phyloP scores from a whole-genome alignment of 805 yeast species.

The Pichia californica region DNA sequence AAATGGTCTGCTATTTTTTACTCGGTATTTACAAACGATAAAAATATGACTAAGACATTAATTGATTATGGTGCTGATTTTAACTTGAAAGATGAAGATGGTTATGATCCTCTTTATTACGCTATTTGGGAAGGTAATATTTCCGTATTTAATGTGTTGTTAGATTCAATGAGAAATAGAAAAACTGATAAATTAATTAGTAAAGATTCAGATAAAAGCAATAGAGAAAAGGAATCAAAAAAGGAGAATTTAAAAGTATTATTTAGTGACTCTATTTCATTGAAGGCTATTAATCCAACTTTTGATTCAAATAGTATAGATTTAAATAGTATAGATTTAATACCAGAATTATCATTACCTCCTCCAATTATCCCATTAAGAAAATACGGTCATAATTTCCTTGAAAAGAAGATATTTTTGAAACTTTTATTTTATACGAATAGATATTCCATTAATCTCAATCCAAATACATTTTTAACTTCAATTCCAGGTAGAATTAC shows the following conservation, averaged over 20 bases:
- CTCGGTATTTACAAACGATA: conserved; percentile 81
- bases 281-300: conserved; percentile 7
- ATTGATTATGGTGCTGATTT: conserved; percentile 69
- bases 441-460: conserved; percentile 38
- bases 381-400: conserved; percentile 91
- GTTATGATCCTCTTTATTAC: conserved; percentile 74
- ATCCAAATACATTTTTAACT: conserved; percentile 37
- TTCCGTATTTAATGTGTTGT: conserved; percentile 64
- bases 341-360: conserved; percentile 87
- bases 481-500: conserved; percentile 78
- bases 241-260: neutral
- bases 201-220: neutral
- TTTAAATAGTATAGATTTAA: conserved; percentile 51
- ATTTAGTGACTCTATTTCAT: conserved; percentile 2
- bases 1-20: conserved; percentile 94
- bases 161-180: conserved; percentile 25
- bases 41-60: conserved; percentile 59
- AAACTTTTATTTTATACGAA: conserved; percentile 62
- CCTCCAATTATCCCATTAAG: conserved; percentile 94
- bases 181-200: neutral
- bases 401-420: conserved; percentile 82
- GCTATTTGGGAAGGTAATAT: conserved; percentile 95
- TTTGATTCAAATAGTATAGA: conserved; percentile 42
- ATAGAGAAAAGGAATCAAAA: neutral
- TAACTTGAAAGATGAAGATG: conserved; percentile 67